Percentiles rank a stretch among this genome's conserved stretches.
phyloP scores from a whole-genome alignment of 352 stramenopile species.

The Phytophthora boehmeriae region DNA sequence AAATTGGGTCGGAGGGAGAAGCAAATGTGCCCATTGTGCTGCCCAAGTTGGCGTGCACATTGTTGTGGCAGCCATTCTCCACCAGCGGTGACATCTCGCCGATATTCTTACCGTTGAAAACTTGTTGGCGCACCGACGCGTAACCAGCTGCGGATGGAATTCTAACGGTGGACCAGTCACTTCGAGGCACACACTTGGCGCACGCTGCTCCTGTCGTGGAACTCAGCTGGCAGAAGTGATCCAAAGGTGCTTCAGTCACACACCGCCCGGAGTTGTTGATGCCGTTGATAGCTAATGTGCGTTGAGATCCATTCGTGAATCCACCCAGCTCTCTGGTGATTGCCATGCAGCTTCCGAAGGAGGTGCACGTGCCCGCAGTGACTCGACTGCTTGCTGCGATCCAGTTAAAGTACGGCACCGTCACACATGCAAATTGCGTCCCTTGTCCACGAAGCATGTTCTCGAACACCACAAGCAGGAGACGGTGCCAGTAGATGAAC shows the following conservation, averaged over 20 bases:
- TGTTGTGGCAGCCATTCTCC: slow-evolving; percentile 68
- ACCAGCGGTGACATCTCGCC: slow-evolving; percentile 54
- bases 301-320: slow-evolving; percentile 23
- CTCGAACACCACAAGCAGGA: slow-evolving; percentile 71
- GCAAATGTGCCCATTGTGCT: slow-evolving; percentile 59
- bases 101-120: slow-evolving; percentile 58
- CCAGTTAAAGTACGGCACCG: slow-evolving; percentile 84
- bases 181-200: slow-evolving; percentile 55
- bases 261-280: slow-evolving; percentile 47
- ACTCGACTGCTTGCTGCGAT: slow-evolving; percentile 53
- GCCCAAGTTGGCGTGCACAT: slow-evolving; percentile 60
- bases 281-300: slow-evolving; percentile 58
- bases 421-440: slow-evolving; percentile 64
- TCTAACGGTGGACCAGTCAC: slow-evolving; percentile 36
- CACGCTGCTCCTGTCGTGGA: slow-evolving; percentile 28
- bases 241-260: slow-evolving; percentile 34
- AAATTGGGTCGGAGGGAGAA: slow-evolving; percentile 65
- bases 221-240: slow-evolving; percentile 64
- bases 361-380: slow-evolving; percentile 46
- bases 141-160: slow-evolving; percentile 50
- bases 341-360: slow-evolving; percentile 54
- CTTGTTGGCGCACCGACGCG: slow-evolving; percentile 51
- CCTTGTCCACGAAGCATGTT: slow-evolving; percentile 83
- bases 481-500: slow-evolving; percentile 87
- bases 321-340: slow-evolving; percentile 52